Evolutionary conservation across 345 rosid genomes (phyloP), one percentile per base, ranked within the genome.

Genomic region (Eucalyptus melliodora): DNA sequence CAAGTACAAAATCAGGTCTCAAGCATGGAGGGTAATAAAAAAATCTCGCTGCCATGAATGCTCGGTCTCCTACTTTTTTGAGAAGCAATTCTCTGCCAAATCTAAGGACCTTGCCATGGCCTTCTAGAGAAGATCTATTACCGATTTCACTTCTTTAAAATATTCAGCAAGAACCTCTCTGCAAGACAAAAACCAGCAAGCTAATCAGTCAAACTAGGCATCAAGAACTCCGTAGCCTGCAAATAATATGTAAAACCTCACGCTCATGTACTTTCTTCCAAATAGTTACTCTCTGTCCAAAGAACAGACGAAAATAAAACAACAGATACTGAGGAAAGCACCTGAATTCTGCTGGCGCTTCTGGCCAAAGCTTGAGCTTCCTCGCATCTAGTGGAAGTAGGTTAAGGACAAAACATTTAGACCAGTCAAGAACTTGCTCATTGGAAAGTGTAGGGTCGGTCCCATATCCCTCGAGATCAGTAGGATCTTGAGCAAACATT

Each of bases 371-470:
- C 16, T 83, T 86, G 85, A 72, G 88, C 44, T 88, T 89, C 45
- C 89, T 87, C 51, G 86, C 87, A 50, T 91, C 67, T 31, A 89
- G 90, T 49, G 94, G 94, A 88, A 56, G 80, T 49, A 92, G 34
- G 6, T 50, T 86, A 30, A 92, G 91, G 27, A 87, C 90, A 14
- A 93, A 72, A 16, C 92, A 90, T 87, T 92, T 89, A 53, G 90
- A 88, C 94, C 94, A 93, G 85, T 92, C 95, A 80, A 91, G 85
- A 55, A 90, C 90, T 92, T 92, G 93, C 40, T 90, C 21, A 21
- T 92, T 89, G 16, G 92, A 89, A 26, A 91, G 85, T 77, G 92
- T 50, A 11, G 87, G 90, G 88, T 93, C 92, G 19, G 42, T 88
- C 27, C 93, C 94, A 89, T 92, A 92, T 10, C 95, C 94, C 89